Evolutionary conservation across 495 filamentous ascomycete species (phyloP), one percentile per base, ranked within the genome.

Genomic region (Penicillium herquei): DNA sequence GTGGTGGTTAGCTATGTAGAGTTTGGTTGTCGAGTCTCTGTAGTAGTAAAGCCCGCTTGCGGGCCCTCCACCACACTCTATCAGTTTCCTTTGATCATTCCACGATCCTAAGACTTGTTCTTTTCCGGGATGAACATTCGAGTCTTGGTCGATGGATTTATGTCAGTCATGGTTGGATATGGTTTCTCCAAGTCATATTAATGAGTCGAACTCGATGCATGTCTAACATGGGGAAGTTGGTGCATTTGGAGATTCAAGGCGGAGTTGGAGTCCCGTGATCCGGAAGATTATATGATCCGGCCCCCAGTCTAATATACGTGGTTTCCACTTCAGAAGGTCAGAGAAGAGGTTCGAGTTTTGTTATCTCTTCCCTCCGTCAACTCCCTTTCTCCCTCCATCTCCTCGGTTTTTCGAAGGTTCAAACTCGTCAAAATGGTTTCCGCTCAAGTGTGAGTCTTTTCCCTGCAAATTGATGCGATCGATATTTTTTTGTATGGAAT

Each of bases 341-440:
- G 13, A 13, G 43, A 46, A 46, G 43, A 46, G 43, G 43, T 52
- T 56, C 50, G 56, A 58, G 40, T 59, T 48, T 32, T 58, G 68
- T 61, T 68, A 59, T 63, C 54, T 53, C 50, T 59, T 57, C 63
- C 60, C 54, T 61, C 55, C 57, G 21, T 57, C 61, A 42, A 32
- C 63, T 64, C 59, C 50, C 52, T 46, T 55, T 54, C 47, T 39
- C 26, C 60, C 50, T 46, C 59, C 55, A 48, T 47, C 13, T 32
- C 39, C 30, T 17, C 17, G 26, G 26, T 42, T 53, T 39, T 39
- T 39, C 42, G 51, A 57, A 53, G 62, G 60, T 37, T 52, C 53
- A 39, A 40, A 51, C 54, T 47, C 56, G 59, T 48, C 71, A 77
- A 74, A 59, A 78, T 78, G 75, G 72, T 78, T 52, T 76, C 74